Base-by-base conservation (phyloP, 192 early-diverging fungal species). In the Coemansia sp. region DNA sequence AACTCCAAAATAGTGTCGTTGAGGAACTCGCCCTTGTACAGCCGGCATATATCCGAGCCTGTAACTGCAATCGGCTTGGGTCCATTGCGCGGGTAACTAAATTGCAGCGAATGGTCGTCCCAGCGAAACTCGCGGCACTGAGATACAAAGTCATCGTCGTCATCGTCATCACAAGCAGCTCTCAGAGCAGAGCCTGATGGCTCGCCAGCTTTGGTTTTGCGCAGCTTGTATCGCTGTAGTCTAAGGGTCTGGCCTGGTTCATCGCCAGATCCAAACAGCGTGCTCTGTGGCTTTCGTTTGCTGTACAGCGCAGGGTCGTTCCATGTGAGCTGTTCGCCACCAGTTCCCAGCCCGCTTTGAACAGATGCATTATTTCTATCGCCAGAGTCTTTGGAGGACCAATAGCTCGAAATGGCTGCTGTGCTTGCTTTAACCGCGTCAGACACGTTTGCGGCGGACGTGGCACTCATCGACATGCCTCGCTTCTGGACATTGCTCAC, bases 1-100 rank as follows among this genome's bases (percentile, higher is more conserved):
- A 94, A 93, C 62, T 96, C 94, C 59, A 96, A 90, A 36, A 93
- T 80, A 1, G 87, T 89, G 78, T 96, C 94, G 78, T 96, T 96
- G 46, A 96, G 79, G 71, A 91, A 96, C 72, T 93, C 87, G 26
- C 84, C 88, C 22, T 79, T 72, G 36, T 85, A 65, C 58, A 94
- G 71, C 23, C 93, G 80, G 22, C 64, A 59, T 10, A 85, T 71
- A 65, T 96, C 94, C 3, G 87, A 78, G 4, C 76, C 77, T 0
- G 76, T 78, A 1, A 95, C 73, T 1, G 89, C 85, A 2, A 93
- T 87, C 6, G 85, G 52, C 56, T 83, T 83, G 38, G 63, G 61
- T 3, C 80, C 83, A 25, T 67, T 63, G 14, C 60, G 64, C 5
- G 89, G 89, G 59, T 85, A 91, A 21, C 68, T 65, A 25, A 80